These are phyloP conservation scores for Termitomyces sp. DNA, from an alignment of 1,284 basidiomycete species.

Conservation along the genomic window DNA sequence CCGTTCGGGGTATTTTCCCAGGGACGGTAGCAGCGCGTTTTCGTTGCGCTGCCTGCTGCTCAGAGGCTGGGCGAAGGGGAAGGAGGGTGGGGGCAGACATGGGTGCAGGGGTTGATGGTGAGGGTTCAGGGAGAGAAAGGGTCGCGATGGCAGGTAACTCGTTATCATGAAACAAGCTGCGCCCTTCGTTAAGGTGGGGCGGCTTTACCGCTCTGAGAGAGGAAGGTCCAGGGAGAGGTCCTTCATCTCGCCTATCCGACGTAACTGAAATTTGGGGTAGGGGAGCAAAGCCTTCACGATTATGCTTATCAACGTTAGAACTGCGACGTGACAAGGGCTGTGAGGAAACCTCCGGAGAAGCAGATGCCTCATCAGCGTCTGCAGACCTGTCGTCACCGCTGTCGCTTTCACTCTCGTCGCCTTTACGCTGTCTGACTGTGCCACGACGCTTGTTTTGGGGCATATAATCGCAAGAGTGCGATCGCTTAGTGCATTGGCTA, in stretches of 20 bases:
- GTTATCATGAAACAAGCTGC: slow-evolving; percentile 47
- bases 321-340: slow-evolving; percentile 54
- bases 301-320: slow-evolving; percentile 52
- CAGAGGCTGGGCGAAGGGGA: slow-evolving; percentile 56
- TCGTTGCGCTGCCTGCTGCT: slow-evolving; percentile 53
- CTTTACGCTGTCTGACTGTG: slow-evolving; percentile 46
- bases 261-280: slow-evolving; percentile 35
- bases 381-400: slow-evolving; percentile 54
- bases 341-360: slow-evolving; percentile 57
- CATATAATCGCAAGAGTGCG: slow-evolving; percentile 72
- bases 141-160: slow-evolving; percentile 70
- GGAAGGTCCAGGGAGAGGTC: slow-evolving; percentile 27
- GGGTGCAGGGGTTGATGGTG: slow-evolving; percentile 45
- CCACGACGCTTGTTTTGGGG: slow-evolving; percentile 69
- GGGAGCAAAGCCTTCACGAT: slow-evolving; percentile 31
- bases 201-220: slow-evolving; percentile 28
- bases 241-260: slow-evolving; percentile 34
- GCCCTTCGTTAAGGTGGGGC: slow-evolving; percentile 26
- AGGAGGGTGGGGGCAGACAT: slow-evolving; percentile 59
- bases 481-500: slow-evolving; percentile 70
- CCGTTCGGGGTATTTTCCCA: slow-evolving; percentile 50
- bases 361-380: slow-evolving; percentile 56
- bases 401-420: slow-evolving; percentile 62
- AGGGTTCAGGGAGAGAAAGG: slow-evolving; percentile 49
- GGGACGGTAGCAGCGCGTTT: slow-evolving; percentile 67